Conservation (phyloP, 1,139 yeast genomes). For the Pichia cactophila region DNA sequence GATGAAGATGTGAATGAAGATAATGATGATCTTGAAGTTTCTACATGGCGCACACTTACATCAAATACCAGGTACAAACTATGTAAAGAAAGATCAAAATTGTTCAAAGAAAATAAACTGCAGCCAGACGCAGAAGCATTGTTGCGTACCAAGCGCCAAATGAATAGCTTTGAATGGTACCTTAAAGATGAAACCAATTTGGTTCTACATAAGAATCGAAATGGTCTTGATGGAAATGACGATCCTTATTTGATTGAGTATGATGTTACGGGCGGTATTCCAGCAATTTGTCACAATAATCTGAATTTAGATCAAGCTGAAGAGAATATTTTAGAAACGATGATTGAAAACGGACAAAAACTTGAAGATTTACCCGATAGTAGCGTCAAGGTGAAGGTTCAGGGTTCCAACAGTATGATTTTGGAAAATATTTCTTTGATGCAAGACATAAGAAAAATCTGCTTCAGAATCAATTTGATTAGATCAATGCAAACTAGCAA, state of each 20-base stretch:
- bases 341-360: constrained; percentile 22
- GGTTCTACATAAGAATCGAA: constrained; percentile 28
- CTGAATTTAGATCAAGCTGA: constrained; percentile 45
- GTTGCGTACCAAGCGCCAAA: constrained; percentile 49
- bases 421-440: constrained; percentile 65
- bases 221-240: constrained; percentile 47
- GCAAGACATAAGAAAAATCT: constrained; percentile 80
- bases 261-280: constrained; percentile 75
- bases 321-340: constrained; percentile 32
- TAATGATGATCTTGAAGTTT: constrained; percentile 56
- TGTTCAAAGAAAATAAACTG: constrained; percentile 53
- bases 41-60: constrained; percentile 75
- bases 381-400: constrained; percentile 32
- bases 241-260: constrained; percentile 75
- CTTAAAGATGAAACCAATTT: constrained; percentile 24
- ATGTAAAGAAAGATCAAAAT: constrained; percentile 58
- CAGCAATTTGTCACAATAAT: constrained; percentile 54
- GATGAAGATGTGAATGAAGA: constrained; percentile 51
- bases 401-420: constrained; percentile 57
- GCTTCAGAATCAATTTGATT: constrained; percentile 82
- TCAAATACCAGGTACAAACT: constrained; percentile 74
- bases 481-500: constrained; percentile 87
- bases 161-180: constrained; percentile 48
- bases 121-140: constrained; percentile 66
- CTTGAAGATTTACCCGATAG: constrained; percentile 35